phyloP scores from a whole-genome alignment of 768 basidiomycete species.

The Pholiota conissans region DNA sequence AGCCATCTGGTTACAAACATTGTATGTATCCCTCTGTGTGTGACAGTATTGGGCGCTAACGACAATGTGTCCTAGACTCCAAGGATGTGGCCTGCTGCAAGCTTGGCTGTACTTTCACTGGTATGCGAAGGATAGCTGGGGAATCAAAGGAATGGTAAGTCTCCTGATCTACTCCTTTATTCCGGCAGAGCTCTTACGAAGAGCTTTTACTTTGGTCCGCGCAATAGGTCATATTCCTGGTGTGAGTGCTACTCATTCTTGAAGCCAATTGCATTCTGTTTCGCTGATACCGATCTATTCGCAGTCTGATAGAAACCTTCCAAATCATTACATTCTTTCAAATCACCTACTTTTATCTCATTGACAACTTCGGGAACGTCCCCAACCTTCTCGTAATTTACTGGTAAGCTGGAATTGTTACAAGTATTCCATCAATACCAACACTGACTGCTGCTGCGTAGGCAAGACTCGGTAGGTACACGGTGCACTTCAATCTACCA shows the following conservation, averaged over 20 bases:
- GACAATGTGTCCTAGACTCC: conserved; percentile 13
- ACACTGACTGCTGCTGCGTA: too few relatives aligned
- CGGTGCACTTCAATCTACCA: too few relatives aligned
- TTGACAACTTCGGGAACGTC: conserved; percentile 21
- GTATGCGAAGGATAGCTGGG: conserved; percentile 21
- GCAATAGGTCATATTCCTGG: neutral
- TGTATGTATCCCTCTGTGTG: neutral
- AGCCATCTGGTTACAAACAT: conserved; percentile 7
- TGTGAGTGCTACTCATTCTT: conserved; percentile 1
- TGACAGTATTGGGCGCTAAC: neutral
- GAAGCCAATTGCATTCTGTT: neutral
- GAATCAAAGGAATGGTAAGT: conserved; percentile 16
- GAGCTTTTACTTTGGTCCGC: neutral
- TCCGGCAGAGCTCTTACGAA: neutral
- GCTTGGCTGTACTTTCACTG: conserved; percentile 24
- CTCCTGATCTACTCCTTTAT: neutral
- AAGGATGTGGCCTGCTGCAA: conserved; percentile 22
- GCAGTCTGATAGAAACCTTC: conserved; percentile 18
- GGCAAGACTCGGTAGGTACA: conserved; percentile 8
- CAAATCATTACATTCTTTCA: conserved; percentile 18
- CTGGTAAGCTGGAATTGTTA: conserved; percentile 11
- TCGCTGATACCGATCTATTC: neutral
- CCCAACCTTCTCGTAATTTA: conserved; percentile 9
- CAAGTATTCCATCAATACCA: too few relatives aligned
- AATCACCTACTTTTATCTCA: conserved; percentile 18